Percentiles rank a stretch among this genome's conserved stretches.
phyloP scores from a whole-genome alignment of 768 basidiomycete species.

The Pholiota microspora region DNA sequence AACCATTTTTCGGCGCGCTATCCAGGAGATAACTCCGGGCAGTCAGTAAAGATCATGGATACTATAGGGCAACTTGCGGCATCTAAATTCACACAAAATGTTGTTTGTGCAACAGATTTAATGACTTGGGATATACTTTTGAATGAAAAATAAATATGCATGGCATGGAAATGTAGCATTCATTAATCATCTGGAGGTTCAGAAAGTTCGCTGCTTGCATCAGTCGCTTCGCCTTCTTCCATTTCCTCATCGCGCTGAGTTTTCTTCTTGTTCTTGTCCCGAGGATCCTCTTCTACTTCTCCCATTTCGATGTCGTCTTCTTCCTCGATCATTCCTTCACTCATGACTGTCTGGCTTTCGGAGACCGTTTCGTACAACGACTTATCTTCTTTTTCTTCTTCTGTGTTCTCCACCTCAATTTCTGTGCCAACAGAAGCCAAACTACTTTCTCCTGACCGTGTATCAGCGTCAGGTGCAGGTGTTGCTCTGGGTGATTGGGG shows the following conservation, averaged over 20 bases:
- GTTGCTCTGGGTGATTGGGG: conserved; percentile 45
- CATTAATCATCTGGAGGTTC: conserved; percentile 64
- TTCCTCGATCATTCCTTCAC: conserved; percentile 37
- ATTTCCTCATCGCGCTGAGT: conserved; percentile 66
- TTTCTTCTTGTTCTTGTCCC: conserved; percentile 53
- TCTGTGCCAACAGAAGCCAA: conserved; percentile 16
- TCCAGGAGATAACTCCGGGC: conserved; percentile 57
- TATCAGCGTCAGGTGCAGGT: conserved; percentile 40
- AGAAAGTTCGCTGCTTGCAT: conserved; percentile 73
- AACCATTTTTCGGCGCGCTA: conserved; percentile 89
- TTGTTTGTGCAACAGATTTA: conserved; percentile 72
- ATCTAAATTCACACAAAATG: conserved; percentile 49
- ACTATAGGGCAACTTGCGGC: conserved; percentile 60
- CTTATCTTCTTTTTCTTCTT: conserved; percentile 21
- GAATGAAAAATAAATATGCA: conserved; percentile 23
- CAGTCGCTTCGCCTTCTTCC: conserved; percentile 87
- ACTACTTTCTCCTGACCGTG: conserved; percentile 18
- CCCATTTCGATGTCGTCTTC: conserved; percentile 88
- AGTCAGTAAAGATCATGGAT: conserved; percentile 55
- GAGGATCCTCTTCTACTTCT: conserved; percentile 77
- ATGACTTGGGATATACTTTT: conserved; percentile 64
- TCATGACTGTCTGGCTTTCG: conserved; percentile 18
- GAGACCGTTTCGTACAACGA: background rate
- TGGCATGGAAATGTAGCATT: conserved; percentile 10
- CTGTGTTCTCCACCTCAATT: conserved; percentile 13